phyloP scores from a whole-genome alignment of 148 eudicot genomes.

The Heliosperma pusillum region DNA sequence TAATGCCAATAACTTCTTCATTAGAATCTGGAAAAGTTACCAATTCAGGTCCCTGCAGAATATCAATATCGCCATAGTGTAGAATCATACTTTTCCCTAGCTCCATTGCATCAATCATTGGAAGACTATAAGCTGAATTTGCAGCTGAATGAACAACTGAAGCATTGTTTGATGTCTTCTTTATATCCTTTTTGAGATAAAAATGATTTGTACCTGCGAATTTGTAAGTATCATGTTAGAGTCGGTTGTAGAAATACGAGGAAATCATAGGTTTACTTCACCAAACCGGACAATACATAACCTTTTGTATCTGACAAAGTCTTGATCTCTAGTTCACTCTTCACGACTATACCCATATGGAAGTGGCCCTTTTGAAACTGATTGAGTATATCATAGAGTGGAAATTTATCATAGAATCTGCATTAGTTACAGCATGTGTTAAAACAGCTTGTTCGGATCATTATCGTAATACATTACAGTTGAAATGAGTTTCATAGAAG shows the following conservation, averaged over 20 bases:
- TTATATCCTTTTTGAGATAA: conserved; percentile 22
- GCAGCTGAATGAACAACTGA: conserved; percentile 35
- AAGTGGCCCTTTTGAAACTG: conserved; percentile 76
- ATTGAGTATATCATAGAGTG: conserved; percentile 63
- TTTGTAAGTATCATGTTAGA: conserved; percentile 1
- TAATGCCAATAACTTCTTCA: conserved; percentile 71
- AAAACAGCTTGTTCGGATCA: not conserved
- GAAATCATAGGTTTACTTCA: not conserved
- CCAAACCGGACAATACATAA: conserved; percentile 19
- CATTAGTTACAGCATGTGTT: not conserved
- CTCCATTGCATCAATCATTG: conserved; percentile 25
- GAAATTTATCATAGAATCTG: conserved; percentile 60
- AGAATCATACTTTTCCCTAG: conserved; percentile 12
- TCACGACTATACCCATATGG: conserved; percentile 75
- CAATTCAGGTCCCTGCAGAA: conserved; percentile 25
- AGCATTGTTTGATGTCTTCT: conserved; percentile 29
- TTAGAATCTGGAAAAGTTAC: conserved; percentile 28
- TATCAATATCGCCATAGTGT: conserved; percentile 22
- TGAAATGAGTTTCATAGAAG: not conserved
- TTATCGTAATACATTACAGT: not conserved
- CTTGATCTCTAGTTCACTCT: conserved; percentile 31
- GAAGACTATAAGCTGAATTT: conserved; percentile 29
- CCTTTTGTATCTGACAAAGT: conserved; percentile 27
- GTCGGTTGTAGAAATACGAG: not conserved
- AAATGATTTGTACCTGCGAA: conserved; percentile 23